Base-by-base conservation (phyloP, 2,329 filamentous ascomycete genomes). In the Botrytis aclada region DNA sequence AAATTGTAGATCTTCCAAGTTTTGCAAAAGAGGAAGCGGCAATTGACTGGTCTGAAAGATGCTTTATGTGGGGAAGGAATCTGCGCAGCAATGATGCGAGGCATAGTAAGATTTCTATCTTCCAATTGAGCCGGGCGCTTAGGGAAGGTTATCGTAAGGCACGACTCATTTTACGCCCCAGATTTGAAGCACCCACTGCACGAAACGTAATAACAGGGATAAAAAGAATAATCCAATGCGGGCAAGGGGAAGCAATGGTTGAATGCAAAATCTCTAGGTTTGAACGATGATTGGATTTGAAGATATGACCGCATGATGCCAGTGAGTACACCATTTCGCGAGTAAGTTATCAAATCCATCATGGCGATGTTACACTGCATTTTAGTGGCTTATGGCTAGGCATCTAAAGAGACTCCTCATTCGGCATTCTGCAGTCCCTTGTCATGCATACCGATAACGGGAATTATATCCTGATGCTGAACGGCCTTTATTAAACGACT, bases 61-160 rank as follows among this genome's bases (percentile, higher is more conserved):
- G 72, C 69, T 43, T 51, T 75, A 73, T 58, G 72, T 60, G 60
- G 66, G 74, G 76, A 74, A 77, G 77, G 75, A 77, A 76, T 73
- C 75, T 78, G 75, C 45, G 77, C 78, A 78, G 77, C 75, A 77
- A 76, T 76, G 75, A 77, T 74, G 78, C 77, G 77, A 80, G 74
- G 75, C 73, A 74, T 72, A 74, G 73, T 75, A 76, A 74, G 74
- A 69, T 70, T 74, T 70, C 74, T 74, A 67, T 75, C 76, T 72
- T 67, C 60, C 51, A 75, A 78, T 77, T 77, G 73, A 76, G 76
- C 79, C 79, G 79, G 79, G 80, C 80, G 80, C 80, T 77, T 81
- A 81, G 77, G 79, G 76, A 76, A 76, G 74, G 78, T 77, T 75
- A 75, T 75, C 76, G 78, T 80, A 80, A 77, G 80, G 80, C 76